Percentiles rank a stretch among this genome's conserved stretches.
Evolutionary conservation across 1,284 basidiomycete genomes (phyloP).

Genomic region (Trichosporon sp.): DNA sequence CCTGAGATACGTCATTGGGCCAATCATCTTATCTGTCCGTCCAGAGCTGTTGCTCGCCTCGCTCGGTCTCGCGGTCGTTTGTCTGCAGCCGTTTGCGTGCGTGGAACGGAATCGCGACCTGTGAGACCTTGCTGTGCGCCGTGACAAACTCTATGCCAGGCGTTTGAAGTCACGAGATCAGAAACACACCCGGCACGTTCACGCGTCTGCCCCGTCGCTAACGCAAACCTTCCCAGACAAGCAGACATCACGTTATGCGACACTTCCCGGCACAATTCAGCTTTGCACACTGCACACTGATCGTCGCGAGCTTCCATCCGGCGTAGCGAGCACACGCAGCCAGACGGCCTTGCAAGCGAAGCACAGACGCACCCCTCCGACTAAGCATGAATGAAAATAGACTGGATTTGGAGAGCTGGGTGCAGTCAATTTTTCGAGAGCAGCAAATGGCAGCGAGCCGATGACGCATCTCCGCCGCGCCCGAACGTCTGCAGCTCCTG

Average conservation of each 20-base stretch:
- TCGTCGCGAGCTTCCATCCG: neutral
- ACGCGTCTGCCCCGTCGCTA: neutral
- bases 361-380: neutral
- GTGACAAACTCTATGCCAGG: neutral
- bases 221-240: neutral
- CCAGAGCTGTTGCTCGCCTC: neutral
- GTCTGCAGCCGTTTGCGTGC: constrained; percentile 6
- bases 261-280: neutral
- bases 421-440: neutral
- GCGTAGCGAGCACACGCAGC: neutral
- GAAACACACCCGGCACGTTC: neutral
- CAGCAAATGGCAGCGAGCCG: constrained; percentile 6
- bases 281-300: neutral
- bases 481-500: neutral
- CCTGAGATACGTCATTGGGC: constrained; percentile 1
- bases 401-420: neutral
- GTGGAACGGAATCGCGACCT: constrained; percentile 10
- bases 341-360: neutral
- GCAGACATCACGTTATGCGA: neutral
- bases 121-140: neutral
- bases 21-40: neutral
- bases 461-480: constrained; percentile 15
- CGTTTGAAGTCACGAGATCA: neutral
- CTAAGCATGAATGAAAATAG: constrained; percentile 16
- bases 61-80: neutral